These are phyloP conservation scores for Chaetomium fimeti DNA, from an alignment of 495 filamentous ascomycete genomes.

Conservation along the genomic window DNA sequence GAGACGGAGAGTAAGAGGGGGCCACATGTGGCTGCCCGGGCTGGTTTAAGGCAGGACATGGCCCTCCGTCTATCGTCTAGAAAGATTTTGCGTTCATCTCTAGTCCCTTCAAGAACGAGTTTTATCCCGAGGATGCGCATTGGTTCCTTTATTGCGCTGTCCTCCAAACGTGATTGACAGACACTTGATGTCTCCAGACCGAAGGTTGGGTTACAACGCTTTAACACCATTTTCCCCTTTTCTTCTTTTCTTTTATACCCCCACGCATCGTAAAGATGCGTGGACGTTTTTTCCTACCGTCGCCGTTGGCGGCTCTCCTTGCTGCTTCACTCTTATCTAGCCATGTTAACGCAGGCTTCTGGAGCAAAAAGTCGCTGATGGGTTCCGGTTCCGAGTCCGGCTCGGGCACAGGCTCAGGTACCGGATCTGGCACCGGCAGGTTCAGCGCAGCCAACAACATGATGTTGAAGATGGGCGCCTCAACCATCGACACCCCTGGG, in stretches of 20 bases:
- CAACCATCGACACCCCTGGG: conserved; percentile 18
- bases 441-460: neutral
- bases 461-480: conserved; percentile 19
- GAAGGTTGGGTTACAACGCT: neutral
- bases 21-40: neutral
- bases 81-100: neutral
- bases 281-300: conserved; percentile 7
- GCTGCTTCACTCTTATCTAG: neutral
- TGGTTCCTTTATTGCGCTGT: neutral
- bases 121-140: neutral
- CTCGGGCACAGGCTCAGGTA: neutral
- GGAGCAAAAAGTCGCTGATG: conserved; percentile 2
- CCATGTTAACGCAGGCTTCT: conserved; percentile 9
- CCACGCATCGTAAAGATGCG: conserved; percentile 4
- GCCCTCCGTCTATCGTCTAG: neutral
- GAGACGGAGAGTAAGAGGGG: neutral
- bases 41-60: conserved; percentile 16
- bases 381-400: neutral
- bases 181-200: neutral
- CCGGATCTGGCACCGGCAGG: neutral
- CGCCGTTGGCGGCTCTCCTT: conserved; percentile 13
- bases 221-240: neutral
- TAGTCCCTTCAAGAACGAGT: neutral
- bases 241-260: neutral
- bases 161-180: conserved; percentile 4